These are phyloP conservation scores for Bipolaris bicolor DNA, from an alignment of 2,329 filamentous ascomycete species.

Conservation along the genomic window DNA sequence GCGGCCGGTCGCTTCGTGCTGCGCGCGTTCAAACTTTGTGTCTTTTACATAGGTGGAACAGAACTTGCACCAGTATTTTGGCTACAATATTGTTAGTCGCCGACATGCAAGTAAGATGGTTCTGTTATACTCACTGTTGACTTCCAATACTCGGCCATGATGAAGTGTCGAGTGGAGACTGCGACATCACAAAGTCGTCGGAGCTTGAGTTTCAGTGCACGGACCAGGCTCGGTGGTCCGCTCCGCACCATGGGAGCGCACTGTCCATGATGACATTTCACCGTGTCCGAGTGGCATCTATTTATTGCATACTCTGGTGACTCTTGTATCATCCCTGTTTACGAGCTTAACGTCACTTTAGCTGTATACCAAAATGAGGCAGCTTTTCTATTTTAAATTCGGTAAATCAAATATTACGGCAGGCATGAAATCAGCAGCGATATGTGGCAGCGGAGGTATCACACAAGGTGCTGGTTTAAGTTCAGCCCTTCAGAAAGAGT, in stretches of 20 bases:
- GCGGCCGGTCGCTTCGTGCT: constrained; percentile 85
- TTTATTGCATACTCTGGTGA: too few species aligned
- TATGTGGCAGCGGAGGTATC: too few species aligned
- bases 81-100: constrained; percentile 51
- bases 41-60: constrained; percentile 90
- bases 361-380: too few species aligned
- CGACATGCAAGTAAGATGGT: neutral
- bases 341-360: too few species aligned
- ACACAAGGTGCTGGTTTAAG: too few species aligned
- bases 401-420: too few species aligned
- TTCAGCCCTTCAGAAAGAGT: too few species aligned
- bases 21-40: constrained; percentile 84
- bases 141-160: constrained; percentile 98
- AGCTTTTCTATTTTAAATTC: too few species aligned
- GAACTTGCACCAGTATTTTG: constrained; percentile 98
- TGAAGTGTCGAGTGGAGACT: neutral
- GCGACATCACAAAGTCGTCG: constrained; percentile 2
- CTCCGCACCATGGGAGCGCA: neutral
- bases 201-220: constrained; percentile 1
- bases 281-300: too few species aligned
- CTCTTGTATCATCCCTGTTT: too few species aligned
- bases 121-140: constrained; percentile 67
- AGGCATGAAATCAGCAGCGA: too few species aligned
- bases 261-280: neutral
- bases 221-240: constrained; percentile 12